Base-by-base conservation (phyloP, 2,329 filamentous ascomycete genomes). In the Pyrenochaeta sp. region DNA sequence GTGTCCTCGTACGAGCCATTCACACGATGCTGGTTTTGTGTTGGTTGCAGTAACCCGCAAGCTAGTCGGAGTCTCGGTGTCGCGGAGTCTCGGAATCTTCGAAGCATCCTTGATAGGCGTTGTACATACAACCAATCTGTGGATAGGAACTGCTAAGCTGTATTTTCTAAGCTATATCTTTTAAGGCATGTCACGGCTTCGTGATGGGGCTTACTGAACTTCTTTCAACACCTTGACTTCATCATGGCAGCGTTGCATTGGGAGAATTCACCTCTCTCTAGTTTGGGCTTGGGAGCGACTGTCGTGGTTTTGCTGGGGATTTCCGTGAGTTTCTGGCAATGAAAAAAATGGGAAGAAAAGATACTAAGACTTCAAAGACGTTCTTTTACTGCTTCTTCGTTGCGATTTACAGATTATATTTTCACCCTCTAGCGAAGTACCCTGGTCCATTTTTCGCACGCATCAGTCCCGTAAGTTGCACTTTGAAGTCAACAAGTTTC, bases 301-400 rank as follows among this genome's bases (percentile, higher is more conserved):
- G 62, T 55, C 68, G 4, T 78, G 78, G 2, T 55, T 59, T 9
- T 67, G 31, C 11, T 34, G 14, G 31, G 18, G 4, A 13, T 34
- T 13, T 3, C 15, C 2, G 31, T 34, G 19, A 34, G 31, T 34
- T n/a, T n/a, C n/a, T n/a, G n/a, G n/a, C n/a, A 34, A 5, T n/a
- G 8, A 6, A 4, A 5, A 14, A 4, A 4, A 14, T 14, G 7
- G 8, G 6, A 21, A 21, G 10, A n/a, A 34, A 22, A 7, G 22
- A 14, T 15, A 9, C 31, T 34, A 8, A 34, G 13, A 34, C 3
- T 13, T 3, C 10, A 14, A 15, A 36, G 24, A 18, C 32, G 6
- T 19, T 36, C 11, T 7, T 22, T 3, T 43, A 48, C 20, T 20
- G 39, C 2, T 24, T 35, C 21, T 13, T 20, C 28, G 14, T 39